Evolutionary conservation across 202 grass and related monocot species (phyloP).

Genomic region (Schoenoplectus triqueter): DNA sequence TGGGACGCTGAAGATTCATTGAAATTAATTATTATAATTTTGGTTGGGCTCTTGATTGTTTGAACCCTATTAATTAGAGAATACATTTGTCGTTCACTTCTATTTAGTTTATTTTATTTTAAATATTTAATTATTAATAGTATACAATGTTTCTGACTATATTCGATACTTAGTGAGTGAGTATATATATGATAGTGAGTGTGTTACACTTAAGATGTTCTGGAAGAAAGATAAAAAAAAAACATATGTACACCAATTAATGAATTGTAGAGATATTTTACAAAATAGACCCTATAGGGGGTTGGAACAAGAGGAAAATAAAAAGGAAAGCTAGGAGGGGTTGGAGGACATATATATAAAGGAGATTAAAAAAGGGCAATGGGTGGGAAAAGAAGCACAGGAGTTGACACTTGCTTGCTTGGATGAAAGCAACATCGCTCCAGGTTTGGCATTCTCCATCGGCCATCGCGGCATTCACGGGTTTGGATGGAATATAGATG

Average conservation of each 20-base stretch:
- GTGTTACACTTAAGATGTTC: too few relatives aligned
- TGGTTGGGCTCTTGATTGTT: too few relatives aligned
- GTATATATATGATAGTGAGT: too few relatives aligned
- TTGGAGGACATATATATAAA: slow-evolving; percentile 27
- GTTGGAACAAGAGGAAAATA: slow-evolving; percentile 14
- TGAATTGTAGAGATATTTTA: slow-evolving; percentile 21
- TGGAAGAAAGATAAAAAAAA: background rate
- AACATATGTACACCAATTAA: slow-evolving; percentile 22
- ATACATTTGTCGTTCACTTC: too few relatives aligned
- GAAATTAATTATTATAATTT: too few relatives aligned
- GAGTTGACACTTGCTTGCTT: slow-evolving; percentile 54
- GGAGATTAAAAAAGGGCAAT: slow-evolving; percentile 43
- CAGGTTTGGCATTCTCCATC: slow-evolving; percentile 33
- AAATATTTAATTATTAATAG: too few relatives aligned
- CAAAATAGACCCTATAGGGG: slow-evolving; percentile 32
- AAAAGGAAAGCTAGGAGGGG: slow-evolving; percentile 40
- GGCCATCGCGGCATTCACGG: slow-evolving; percentile 31
- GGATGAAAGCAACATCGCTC: slow-evolving; percentile 42
- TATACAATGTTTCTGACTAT: too few relatives aligned
- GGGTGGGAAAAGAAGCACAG: slow-evolving; percentile 51
- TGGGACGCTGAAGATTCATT: too few relatives aligned
- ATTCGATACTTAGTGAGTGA: too few relatives aligned
- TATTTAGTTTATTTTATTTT: too few relatives aligned
- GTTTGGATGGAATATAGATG: slow-evolving; percentile 21
- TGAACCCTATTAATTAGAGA: too few relatives aligned